Conservation (phyloP, 495 filamentous ascomycete species). For the Hapsidospora chrysogenum region DNA sequence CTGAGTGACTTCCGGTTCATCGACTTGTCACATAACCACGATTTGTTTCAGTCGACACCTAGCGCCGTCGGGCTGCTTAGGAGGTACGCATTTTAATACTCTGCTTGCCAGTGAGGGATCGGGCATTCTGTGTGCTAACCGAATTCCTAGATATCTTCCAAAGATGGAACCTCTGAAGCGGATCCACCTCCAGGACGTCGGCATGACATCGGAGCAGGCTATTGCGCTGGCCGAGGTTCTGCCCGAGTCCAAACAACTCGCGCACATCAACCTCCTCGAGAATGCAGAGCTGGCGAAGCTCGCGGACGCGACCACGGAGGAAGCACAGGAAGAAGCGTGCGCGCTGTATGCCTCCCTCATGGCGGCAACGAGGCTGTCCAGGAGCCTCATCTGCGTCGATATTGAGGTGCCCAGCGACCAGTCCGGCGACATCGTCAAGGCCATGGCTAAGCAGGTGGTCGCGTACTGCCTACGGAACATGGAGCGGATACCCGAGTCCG, state of each 20-base stretch:
- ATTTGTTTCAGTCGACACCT: slow-evolving; percentile 57
- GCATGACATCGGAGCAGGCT: slow-evolving; percentile 66
- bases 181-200: slow-evolving; percentile 78
- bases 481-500: slow-evolving; percentile 35
- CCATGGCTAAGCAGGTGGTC: slow-evolving; percentile 80
- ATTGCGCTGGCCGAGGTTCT: slow-evolving; percentile 83
- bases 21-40: slow-evolving; percentile 78
- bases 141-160: slow-evolving; percentile 46
- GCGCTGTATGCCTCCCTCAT: slow-evolving; percentile 86
- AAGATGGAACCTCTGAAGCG: slow-evolving; percentile 67
- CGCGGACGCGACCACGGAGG: slow-evolving; percentile 51
- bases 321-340: slow-evolving; percentile 76
- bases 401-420: slow-evolving; percentile 70
- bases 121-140: too few relatives aligned
- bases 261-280: slow-evolving; percentile 76
- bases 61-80: slow-evolving; percentile 60
- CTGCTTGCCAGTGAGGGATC: too few relatives aligned
- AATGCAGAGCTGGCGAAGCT: slow-evolving; percentile 56
- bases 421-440: slow-evolving; percentile 78
- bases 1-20: slow-evolving; percentile 73
- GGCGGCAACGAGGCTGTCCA: slow-evolving; percentile 70
- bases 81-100: too few relatives aligned
- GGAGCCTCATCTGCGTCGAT: slow-evolving; percentile 74
- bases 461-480: slow-evolving; percentile 88
- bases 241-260: slow-evolving; percentile 65